Base-by-base conservation (phyloP, 2,329 filamentous ascomycete genomes). In the Colletotrichum tofieldiae region DNA sequence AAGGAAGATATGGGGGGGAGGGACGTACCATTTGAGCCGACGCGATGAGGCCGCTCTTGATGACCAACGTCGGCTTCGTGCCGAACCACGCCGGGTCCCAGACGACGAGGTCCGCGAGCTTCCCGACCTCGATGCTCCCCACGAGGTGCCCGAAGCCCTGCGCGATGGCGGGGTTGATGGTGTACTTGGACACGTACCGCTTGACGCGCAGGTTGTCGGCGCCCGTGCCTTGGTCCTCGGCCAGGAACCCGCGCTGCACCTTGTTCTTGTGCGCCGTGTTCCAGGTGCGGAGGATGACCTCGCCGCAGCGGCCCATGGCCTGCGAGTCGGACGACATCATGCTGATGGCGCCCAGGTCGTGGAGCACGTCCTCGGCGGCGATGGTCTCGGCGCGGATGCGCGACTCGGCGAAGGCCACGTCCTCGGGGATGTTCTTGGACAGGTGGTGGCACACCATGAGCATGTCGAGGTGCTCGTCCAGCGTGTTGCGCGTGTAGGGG, bases 191-290 rank as follows among this genome's bases (percentile, higher is more conserved):
- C 56, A 98, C 88, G 80, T 98, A 98, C 35, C 96, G 85, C 86
- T 97, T 98, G 8, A 97, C 96, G 51, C 96, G 87, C 84, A 94
- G 95, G 81, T 98, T 98, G 79, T 98, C 96, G 0, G 93, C 94
- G 14, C 87, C 92, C 0, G 93, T 92, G 29, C 89, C 94, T 74
- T 92, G 87, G 77, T 98, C 96, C 84, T 97, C 93, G 8, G 89
- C 85, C 37, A 98, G 83, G 1, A 82, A 79, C 0, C 96, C 96
- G 11, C 95, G 89, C 83, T 98, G 95, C 23, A 92, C 80, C 83
- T 97, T 98, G 81, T 98, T 98, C 89, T 98, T 98, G 84, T 98
- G 94, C 0, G 96, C 96, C 2, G 96, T 98, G 83, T 98, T 95
- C 96, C 96, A 98, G 0, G 96, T 98, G 16, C 96, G 90, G 32